Evolutionary conservation across 23 red algal genomes (phyloP).

Genomic region (Gracilariopsis chorda): DNA sequence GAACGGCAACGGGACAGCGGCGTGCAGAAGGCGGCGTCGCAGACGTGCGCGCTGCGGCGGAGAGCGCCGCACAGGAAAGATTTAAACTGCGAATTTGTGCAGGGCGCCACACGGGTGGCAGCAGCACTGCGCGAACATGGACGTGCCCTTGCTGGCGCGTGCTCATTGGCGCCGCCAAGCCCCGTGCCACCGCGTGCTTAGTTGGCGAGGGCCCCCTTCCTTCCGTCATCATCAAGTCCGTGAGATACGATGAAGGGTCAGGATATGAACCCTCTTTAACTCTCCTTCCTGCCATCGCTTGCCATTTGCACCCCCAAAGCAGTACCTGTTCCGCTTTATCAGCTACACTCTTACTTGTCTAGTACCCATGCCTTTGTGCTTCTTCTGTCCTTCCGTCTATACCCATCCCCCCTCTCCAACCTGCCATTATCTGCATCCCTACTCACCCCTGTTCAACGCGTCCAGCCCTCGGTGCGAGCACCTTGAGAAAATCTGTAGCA

Average conservation of each 20-base stretch:
- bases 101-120: background rate
- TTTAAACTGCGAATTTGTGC: constrained; percentile 22
- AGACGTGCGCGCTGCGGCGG: background rate
- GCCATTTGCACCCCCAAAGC: too few species aligned
- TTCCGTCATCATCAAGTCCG: too few species aligned
- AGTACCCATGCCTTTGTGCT: too few species aligned
- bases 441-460: background rate
- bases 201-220: background rate
- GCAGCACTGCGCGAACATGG: background rate
- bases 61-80: background rate
- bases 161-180: background rate
- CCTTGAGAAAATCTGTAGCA: constrained; percentile 31
- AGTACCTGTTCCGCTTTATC: too few species aligned
- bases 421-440: background rate
- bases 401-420: background rate
- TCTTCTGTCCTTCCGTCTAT: too few species aligned
- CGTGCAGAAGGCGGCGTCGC: background rate
- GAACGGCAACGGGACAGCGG: background rate
- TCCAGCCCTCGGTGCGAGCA: constrained; percentile 12
- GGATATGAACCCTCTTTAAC: too few species aligned
- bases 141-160: background rate
- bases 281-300: too few species aligned
- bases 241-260: too few species aligned
- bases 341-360: too few species aligned
- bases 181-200: background rate